Conservation (phyloP, 2,329 filamentous ascomycete genomes). For the Hysterium pulicare region DNA sequence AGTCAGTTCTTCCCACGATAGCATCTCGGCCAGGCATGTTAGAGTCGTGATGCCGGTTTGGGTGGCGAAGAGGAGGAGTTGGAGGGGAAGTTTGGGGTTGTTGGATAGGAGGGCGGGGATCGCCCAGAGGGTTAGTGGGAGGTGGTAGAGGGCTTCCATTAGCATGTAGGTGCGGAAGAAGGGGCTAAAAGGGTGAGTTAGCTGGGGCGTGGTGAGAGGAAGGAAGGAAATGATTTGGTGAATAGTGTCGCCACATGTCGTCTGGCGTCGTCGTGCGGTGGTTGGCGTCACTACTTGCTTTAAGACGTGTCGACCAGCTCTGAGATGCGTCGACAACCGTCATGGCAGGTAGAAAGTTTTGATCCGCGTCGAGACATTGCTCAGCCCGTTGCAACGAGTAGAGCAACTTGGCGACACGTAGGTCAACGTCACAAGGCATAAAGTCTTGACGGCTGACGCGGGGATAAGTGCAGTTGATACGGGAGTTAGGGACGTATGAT, state of each 20-base stretch:
- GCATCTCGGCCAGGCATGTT: conserved; percentile 60
- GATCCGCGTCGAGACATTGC: no score
- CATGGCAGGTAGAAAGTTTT: no score
- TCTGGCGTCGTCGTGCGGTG: no score
- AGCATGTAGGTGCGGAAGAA: conserved; percentile 59
- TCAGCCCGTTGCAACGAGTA: no score
- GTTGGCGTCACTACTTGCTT: no score
- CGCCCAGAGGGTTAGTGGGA: conserved; percentile 60
- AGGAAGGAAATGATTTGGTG: neutral
- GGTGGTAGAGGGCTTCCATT: conserved; percentile 60
- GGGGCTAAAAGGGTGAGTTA: conserved; percentile 19
- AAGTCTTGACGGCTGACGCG: no score
- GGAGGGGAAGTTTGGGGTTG: conserved; percentile 56
- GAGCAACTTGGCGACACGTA: no score
- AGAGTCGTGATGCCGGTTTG: conserved; percentile 61
- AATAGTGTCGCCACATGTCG: no score
- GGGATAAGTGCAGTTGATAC: neutral
- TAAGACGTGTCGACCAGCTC: no score
- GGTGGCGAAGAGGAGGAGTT: conserved; percentile 58
- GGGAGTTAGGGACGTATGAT: neutral
- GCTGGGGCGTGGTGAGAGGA: neutral
- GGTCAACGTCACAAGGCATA: no score
- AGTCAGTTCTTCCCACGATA: conserved; percentile 47
- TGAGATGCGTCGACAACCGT: no score
- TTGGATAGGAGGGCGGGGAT: conserved; percentile 55